Evolutionary conservation across 2,329 filamentous ascomycete genomes (phyloP).

Genomic region (Ophioceras dolichostomum): DNA sequence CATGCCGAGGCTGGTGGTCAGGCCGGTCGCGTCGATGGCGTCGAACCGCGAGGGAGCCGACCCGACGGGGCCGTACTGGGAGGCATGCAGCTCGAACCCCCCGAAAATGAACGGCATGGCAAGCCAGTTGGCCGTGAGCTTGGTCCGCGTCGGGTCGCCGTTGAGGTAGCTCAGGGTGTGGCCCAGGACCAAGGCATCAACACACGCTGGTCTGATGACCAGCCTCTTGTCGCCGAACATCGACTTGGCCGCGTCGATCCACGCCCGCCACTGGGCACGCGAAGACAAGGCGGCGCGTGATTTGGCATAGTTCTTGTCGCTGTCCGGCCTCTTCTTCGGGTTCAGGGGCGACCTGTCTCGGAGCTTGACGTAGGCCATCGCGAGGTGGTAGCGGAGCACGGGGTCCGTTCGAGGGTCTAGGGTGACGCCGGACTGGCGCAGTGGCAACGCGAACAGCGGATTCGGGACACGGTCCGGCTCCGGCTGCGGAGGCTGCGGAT

Average conservation of each 20-base stretch:
- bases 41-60: slow-evolving; percentile 33
- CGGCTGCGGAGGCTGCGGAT: too few relatives aligned
- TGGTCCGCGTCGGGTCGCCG: slow-evolving; percentile 11
- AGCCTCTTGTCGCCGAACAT: slow-evolving; percentile 13
- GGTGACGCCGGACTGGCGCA: slow-evolving; percentile 17
- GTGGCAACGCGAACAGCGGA: slow-evolving; percentile 28
- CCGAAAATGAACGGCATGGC: slow-evolving; percentile 25
- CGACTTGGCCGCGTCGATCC: slow-evolving; percentile 27
- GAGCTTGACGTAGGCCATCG: slow-evolving; percentile 27
- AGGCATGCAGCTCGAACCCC: slow-evolving; percentile 26
- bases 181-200: slow-evolving; percentile 38
- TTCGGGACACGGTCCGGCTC: slow-evolving; percentile 15
- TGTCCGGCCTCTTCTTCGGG: too few relatives aligned
- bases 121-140: slow-evolving; percentile 25
- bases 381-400: slow-evolving; percentile 44
- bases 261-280: slow-evolving; percentile 30
- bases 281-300: slow-evolving; percentile 20
- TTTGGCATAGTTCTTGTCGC: slow-evolving; percentile 3
- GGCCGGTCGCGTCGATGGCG: slow-evolving; percentile 40
- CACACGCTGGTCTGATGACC: slow-evolving; percentile 30
- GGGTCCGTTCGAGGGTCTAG: slow-evolving; percentile 39
- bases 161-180: slow-evolving; percentile 33
- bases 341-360: slow-evolving; percentile 24
- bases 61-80: slow-evolving; percentile 22
- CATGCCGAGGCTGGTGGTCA: slow-evolving; percentile 28